Percentiles rank a stretch among this genome's conserved stretches.
phyloP scores from a whole-genome alignment of 441 rosid species.

The Francoa sonchifolia region DNA sequence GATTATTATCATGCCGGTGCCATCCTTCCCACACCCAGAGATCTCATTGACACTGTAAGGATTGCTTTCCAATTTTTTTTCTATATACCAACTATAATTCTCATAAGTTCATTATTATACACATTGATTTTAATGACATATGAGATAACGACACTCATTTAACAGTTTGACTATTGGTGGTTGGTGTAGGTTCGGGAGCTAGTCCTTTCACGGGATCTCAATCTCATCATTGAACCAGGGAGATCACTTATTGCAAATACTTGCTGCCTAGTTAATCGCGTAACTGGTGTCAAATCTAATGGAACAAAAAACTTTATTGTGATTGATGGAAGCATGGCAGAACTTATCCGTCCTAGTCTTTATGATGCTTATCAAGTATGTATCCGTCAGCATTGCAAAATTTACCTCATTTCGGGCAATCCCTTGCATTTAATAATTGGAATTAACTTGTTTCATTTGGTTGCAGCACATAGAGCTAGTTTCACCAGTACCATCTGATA shows the following conservation, averaged over 20 bases:
- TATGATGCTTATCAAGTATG: slow-evolving; percentile 94
- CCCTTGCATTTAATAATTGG: slow-evolving; percentile 4
- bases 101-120: too few relatives aligned
- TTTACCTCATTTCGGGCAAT: too few relatives aligned
- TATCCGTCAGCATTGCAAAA: too few relatives aligned
- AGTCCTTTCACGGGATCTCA: slow-evolving; percentile 62
- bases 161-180: not conserved
- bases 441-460: slow-evolving; percentile 2
- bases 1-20: slow-evolving; percentile 86
- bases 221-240: slow-evolving; percentile 95
- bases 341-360: slow-evolving; percentile 95
- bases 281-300: slow-evolving; percentile 93
- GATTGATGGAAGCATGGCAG: slow-evolving; percentile 98
- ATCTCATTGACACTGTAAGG: slow-evolving; percentile 89
- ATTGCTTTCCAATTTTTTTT: too few relatives aligned
- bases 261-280: slow-evolving; percentile 79
- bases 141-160: not conserved
- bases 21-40: slow-evolving; percentile 82
- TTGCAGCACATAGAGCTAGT: slow-evolving; percentile 89
- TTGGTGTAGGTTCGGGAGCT: slow-evolving; percentile 64
- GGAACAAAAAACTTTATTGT: slow-evolving; percentile 87
- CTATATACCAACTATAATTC: not conserved
- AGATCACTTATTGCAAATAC: slow-evolving; percentile 93
- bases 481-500: slow-evolving; percentile 53
- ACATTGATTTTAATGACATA: too few relatives aligned